A percentile compares a stretch with the other conserved stretches of the same genome.
Conservation (phyloP, 306 rosid genomes). For the Trifolium repens region DNA sequence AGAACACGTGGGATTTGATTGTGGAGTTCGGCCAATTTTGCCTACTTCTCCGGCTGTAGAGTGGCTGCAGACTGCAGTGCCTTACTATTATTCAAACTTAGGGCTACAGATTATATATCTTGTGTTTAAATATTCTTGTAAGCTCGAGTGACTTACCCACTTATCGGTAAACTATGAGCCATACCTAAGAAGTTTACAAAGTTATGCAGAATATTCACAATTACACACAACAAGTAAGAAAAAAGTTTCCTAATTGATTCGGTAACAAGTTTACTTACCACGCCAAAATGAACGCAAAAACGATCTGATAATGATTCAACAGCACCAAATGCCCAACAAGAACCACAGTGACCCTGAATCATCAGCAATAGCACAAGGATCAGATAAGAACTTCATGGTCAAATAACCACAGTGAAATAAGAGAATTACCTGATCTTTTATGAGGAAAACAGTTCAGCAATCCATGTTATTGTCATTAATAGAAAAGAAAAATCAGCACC, state of each 20-base stretch:
- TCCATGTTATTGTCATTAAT: constrained; percentile 20
- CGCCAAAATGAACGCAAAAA: constrained; percentile 75
- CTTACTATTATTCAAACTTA: neutral
- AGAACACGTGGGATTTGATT: neutral
- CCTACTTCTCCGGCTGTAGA: neutral
- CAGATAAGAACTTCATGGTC: constrained; percentile 26
- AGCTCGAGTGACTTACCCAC: neutral
- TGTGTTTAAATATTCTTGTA: neutral
- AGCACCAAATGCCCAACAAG: constrained; percentile 99
- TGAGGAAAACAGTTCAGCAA: constrained; percentile 50
- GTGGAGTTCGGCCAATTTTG: neutral
- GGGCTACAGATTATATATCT: neutral
- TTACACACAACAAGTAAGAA: constrained; percentile 30
- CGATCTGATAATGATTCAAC: constrained; percentile 94
- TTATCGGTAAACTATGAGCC: neutral
- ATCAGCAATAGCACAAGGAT: constrained; percentile 30
- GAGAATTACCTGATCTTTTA: constrained; percentile 81
- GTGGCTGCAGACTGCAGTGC: neutral
- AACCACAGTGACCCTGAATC: constrained; percentile 95
- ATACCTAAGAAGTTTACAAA: neutral
- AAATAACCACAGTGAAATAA: constrained; percentile 16
- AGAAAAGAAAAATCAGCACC: constrained; percentile 51
- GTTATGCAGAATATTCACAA: neutral
- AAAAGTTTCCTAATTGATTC: neutral
- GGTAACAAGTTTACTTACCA: constrained; percentile 51